These are phyloP conservation scores for Neurospora sp. DNA, from an alignment of 495 filamentous ascomycete species.

Conservation along the genomic window DNA sequence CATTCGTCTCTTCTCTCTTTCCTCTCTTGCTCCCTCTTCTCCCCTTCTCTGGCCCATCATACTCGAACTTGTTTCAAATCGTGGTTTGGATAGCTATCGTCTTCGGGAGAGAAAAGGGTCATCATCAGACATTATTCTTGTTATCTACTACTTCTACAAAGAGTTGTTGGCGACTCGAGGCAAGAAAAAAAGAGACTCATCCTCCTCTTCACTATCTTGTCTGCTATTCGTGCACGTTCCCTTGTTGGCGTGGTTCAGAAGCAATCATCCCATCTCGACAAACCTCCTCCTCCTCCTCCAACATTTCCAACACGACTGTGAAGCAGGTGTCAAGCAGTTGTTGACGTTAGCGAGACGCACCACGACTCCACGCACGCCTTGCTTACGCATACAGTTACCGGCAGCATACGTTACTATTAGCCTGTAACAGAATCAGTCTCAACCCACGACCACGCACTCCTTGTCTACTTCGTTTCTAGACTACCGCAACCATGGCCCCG, in stretches of 20 bases:
- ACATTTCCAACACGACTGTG: background rate
- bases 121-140: background rate
- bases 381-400: background rate
- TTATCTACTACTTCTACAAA: background rate
- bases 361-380: background rate
- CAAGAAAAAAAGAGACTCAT: background rate
- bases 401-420: background rate
- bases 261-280: background rate
- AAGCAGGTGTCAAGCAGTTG: background rate
- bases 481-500: constrained; percentile 51
- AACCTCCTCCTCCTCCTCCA: background rate
- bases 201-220: background rate
- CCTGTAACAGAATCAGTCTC: background rate
- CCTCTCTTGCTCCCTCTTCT: background rate
- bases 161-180: background rate
- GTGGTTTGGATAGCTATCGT: background rate
- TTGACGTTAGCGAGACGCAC: background rate
- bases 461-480: background rate
- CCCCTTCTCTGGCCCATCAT: background rate
- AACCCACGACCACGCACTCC: background rate
- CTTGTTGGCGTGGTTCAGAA: background rate
- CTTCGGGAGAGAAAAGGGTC: background rate
- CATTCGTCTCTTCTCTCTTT: constrained; percentile 7
- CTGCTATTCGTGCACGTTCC: background rate
- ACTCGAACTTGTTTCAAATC: background rate